Conservation (phyloP, 73 alveolate species). For the Paramecium primaurelia region DNA sequence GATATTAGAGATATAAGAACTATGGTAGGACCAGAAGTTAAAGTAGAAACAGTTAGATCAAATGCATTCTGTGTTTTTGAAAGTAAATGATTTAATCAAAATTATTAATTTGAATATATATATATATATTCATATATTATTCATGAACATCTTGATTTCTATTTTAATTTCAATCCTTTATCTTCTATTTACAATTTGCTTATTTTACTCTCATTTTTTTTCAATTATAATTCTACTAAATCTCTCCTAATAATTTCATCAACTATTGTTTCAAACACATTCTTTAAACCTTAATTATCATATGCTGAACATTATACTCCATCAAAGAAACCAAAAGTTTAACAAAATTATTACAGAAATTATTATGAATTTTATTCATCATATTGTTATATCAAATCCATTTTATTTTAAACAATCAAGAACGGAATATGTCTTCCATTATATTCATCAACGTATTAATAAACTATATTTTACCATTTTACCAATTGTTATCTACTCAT, state of each 20-base stretch:
- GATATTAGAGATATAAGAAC: slow-evolving; percentile 93
- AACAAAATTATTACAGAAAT: not conserved
- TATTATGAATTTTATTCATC: not conserved
- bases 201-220: not conserved
- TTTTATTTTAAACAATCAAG: not conserved
- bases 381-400: not conserved
- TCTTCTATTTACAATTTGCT: not conserved
- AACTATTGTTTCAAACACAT: not conserved
- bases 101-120: slow-evolving; percentile 92
- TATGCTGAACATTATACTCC: not conserved
- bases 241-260: slow-evolving; percentile 41
- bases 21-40: slow-evolving; percentile 96
- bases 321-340: not conserved
- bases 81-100: slow-evolving; percentile 76
- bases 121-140: slow-evolving; percentile 51
- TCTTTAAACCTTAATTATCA: not conserved
- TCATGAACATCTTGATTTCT: not conserved
- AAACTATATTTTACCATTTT: not conserved
- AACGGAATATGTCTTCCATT: slow-evolving; percentile 24
- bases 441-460: slow-evolving; percentile 5
- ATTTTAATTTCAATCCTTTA: not conserved
- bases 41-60: slow-evolving; percentile 83
- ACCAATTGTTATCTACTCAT: not conserved
- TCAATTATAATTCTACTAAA: not conserved
- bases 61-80: slow-evolving; percentile 91